Conservation (phyloP, 1,284 basidiomycete species). For the Xerocomus alliaceus region DNA sequence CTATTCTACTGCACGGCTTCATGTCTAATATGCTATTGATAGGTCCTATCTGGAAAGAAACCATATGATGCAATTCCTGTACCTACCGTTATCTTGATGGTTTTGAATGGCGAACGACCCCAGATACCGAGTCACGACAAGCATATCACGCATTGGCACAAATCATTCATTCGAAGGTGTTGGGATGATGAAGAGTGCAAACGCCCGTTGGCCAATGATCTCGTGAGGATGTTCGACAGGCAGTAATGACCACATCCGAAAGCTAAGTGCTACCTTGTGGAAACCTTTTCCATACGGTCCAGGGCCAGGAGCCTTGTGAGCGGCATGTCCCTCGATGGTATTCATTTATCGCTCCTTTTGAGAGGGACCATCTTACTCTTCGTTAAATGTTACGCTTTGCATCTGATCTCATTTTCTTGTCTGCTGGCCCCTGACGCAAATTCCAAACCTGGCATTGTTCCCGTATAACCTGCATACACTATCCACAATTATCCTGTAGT, state of each 20-base stretch:
- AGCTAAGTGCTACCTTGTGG: neutral
- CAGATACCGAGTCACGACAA: conserved; percentile 11
- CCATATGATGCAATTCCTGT: conserved; percentile 24
- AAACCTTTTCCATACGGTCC: neutral
- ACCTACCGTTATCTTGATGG: neutral
- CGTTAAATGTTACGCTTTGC: too few relatives aligned
- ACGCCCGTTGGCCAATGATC: conserved; percentile 25
- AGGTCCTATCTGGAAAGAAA: conserved; percentile 35
- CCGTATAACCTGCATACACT: too few relatives aligned
- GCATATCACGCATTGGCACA: conserved; percentile 9
- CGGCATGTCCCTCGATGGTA: neutral
- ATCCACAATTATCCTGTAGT: too few relatives aligned
- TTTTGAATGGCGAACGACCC: conserved; percentile 24
- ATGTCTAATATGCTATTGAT: conserved; percentile 17
- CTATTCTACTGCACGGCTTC: neutral
- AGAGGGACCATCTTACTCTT: too few relatives aligned
- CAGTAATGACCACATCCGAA: neutral
- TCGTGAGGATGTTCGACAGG: conserved; percentile 17
- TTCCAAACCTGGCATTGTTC: too few relatives aligned
- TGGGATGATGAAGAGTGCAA: conserved; percentile 26
- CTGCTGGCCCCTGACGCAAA: too few relatives aligned
- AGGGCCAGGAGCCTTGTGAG: conserved; percentile 1
- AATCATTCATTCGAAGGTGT: conserved; percentile 24
- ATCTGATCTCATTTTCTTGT: too few relatives aligned
- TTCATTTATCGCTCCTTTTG: too few relatives aligned